Evolutionary conservation across 1,139 yeast species (phyloP), one percentile per base, ranked within the genome.

Genomic region (Debaryomycetaceae sp.): DNA sequence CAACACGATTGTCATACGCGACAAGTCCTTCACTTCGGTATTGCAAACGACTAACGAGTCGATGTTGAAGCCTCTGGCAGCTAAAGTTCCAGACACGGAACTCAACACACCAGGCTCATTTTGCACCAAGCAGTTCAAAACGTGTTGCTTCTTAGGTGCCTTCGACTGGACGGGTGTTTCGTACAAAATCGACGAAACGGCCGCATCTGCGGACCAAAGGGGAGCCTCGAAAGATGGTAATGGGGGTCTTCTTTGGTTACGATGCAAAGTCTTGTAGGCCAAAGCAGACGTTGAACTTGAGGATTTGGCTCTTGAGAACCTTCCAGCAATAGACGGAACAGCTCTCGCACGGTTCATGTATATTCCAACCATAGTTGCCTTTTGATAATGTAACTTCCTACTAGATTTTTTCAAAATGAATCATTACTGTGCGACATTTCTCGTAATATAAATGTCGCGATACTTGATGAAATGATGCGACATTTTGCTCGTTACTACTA

Each of bases 51-150:
- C 97, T 56, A 93, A 78, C 6, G 98, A 91, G 66, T 93, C 99
- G 61, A 93, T 93, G 70, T 93, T 93, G 80, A 93, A 93, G 9
- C 99, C 99, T 65, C 99, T 81, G 38, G 97, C 98, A 35, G 99
- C 99, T 56, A 93, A 76, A 42, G 97, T 91, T 46, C 98, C 97
- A 5, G 98, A 87, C 41, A 93, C 89, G 45, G 95, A 80, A 40
- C 96, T 85, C 59, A 93, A 76, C 42, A 93, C 99, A 75, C 99
- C 99, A 5, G 99, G 99, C 70, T 93, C 99, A 68, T 93, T 91
- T 69, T 93, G 99, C 34, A 93, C 99, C 64, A 93, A 78, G 72
- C 99, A 93, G 77, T 93, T 95, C 65, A 93, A 76, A 39, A 93
- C 95, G 59, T 93, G 98, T 60, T 87, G 89, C 52, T 84, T 84